These are phyloP conservation scores for Phialophora tarda DNA, from an alignment of 2,329 filamentous ascomycete genomes.

Conservation along the genomic window DNA sequence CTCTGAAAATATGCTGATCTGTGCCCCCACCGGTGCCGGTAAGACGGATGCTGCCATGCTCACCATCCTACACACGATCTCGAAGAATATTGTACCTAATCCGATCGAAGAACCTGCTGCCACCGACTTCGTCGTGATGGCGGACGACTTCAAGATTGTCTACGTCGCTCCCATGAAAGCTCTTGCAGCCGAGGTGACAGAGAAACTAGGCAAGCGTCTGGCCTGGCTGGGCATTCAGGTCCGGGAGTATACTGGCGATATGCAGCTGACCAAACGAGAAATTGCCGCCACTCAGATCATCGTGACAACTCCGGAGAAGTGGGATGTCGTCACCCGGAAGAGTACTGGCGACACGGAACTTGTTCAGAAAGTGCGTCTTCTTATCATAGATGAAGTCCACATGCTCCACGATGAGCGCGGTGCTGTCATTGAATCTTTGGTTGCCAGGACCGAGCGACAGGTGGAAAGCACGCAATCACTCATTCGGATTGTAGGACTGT, in stretches of 20 bases:
- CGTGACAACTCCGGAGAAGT: conserved; percentile 97
- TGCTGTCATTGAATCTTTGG: conserved; percentile 92
- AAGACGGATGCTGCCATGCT: conserved; percentile 99
- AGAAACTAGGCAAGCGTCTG: conserved; percentile 88
- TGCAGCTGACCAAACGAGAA: conserved; percentile 97
- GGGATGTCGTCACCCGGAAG: conserved; percentile 97
- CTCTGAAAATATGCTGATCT: conserved; percentile 98
- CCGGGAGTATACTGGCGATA: conserved; percentile 94
- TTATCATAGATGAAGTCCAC: conserved; percentile 98
- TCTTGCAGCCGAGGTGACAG: conserved; percentile 91
- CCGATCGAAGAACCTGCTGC: conserved; percentile 75
- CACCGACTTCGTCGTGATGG: conserved; percentile 78
- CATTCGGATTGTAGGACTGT: conserved; percentile 94
- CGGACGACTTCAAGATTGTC: conserved; percentile 95
- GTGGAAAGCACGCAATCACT: conserved; percentile 98
- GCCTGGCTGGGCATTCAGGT: conserved; percentile 93
- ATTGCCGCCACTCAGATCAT: conserved; percentile 97
- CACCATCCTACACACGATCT: conserved; percentile 87
- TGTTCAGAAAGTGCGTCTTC: conserved; percentile 91
- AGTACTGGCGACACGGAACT: conserved; percentile 96
- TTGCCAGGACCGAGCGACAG: conserved; percentile 91
- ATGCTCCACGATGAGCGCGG: conserved; percentile 99
- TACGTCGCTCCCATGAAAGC: conserved; percentile 99
- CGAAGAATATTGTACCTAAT: conserved; percentile 81
- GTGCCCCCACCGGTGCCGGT: conserved; percentile 95